Percentiles rank a stretch among this genome's conserved stretches.
Evolutionary conservation across 2,329 filamentous ascomycete genomes (phyloP).

Genomic region (Hypoxylon sp.): DNA sequence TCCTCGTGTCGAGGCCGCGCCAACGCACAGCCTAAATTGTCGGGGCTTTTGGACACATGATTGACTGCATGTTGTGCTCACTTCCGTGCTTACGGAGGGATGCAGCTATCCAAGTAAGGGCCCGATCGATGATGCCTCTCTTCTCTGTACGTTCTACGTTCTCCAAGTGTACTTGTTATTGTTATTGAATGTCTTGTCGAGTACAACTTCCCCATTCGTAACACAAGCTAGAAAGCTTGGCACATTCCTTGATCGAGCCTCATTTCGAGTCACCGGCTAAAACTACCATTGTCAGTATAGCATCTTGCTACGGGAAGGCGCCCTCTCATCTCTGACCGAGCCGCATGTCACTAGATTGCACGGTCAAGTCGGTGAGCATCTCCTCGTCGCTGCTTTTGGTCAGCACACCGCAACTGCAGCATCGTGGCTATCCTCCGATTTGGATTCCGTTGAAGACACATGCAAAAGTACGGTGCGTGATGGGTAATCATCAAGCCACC

Average conservation of each 20-base stretch:
- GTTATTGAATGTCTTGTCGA: slow-evolving; percentile 2
- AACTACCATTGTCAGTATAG: slow-evolving; percentile 1
- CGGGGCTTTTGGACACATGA: neutral
- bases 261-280: neutral
- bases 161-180: slow-evolving; percentile 8
- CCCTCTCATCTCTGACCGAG: neutral
- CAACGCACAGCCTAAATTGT: slow-evolving; percentile 13
- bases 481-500: neutral
- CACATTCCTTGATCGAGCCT: slow-evolving; percentile 9
- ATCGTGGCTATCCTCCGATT: neutral
- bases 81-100: slow-evolving; percentile 12
- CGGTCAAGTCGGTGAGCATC: slow-evolving; percentile 1
- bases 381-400: slow-evolving; percentile 14
- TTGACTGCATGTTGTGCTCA: slow-evolving; percentile 5
- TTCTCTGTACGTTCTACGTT: slow-evolving; percentile 14
- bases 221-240: neutral
- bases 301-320: slow-evolving; percentile 5
- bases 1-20: slow-evolving; percentile 27
- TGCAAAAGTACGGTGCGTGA: neutral
- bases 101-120: slow-evolving; percentile 21
- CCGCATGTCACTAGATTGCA: slow-evolving; percentile 13
- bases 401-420: too few relatives aligned
- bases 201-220: slow-evolving; percentile 5
- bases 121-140: slow-evolving; percentile 20
- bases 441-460: neutral